A percentile compares a stretch with the other conserved stretches of the same genome.
Evolutionary conservation across 225 moss, liverwort and hornwort genomes (phyloP).

Genomic region (Climacium dendroides): DNA sequence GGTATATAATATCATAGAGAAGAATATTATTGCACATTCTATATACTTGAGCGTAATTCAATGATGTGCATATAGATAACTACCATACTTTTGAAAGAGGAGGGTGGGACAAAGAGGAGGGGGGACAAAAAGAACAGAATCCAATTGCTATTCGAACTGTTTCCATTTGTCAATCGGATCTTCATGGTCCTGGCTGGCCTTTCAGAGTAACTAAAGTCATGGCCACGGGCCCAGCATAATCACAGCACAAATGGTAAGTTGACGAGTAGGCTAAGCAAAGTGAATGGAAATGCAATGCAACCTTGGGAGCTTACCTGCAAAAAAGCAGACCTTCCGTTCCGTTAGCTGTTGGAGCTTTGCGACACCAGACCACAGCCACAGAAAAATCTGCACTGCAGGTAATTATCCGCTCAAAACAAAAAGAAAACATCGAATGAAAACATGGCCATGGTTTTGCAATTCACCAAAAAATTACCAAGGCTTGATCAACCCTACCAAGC

Average conservation of each 20-base stretch:
- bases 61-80: not conserved
- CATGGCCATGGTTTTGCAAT: not conserved
- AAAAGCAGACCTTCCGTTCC: not conserved
- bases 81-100: not conserved
- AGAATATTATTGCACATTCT: not conserved
- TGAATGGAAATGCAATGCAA: not conserved
- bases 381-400: not conserved
- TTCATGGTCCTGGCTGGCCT: not conserved
- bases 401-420: not conserved
- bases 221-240: not conserved
- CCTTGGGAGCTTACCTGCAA: not conserved
- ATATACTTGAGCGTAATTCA: not conserved
- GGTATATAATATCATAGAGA: not conserved
- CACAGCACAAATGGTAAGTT: not conserved
- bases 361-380: not conserved
- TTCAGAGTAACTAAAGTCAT: not conserved
- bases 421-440: not conserved
- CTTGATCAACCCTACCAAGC: not conserved
- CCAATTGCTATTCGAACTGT: not conserved
- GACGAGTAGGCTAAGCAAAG: not conserved
- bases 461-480: too few species aligned
- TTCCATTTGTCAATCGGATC: not conserved
- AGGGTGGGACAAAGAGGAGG: too few species aligned
- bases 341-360: not conserved
- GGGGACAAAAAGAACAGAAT: not conserved